These are phyloP conservation scores for Ophiostoma quercus DNA, from an alignment of 2,329 filamentous ascomycete species.

Conservation along the genomic window DNA sequence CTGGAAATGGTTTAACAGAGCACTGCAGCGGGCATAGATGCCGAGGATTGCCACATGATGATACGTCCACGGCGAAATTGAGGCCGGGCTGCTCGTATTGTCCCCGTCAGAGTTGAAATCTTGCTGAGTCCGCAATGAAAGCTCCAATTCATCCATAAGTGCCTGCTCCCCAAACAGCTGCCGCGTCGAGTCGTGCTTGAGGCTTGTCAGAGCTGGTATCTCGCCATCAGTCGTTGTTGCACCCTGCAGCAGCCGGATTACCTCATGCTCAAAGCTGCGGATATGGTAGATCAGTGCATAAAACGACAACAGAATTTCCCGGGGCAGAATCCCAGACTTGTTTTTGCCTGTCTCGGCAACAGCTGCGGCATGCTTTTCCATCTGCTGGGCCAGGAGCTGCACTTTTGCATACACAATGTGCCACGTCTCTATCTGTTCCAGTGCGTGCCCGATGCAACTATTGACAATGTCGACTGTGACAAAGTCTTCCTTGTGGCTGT, in stretches of 20 bases:
- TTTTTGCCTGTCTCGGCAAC: neutral
- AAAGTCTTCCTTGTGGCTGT: neutral
- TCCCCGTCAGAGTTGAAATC: neutral
- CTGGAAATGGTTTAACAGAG: neutral
- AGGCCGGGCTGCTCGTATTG: neutral
- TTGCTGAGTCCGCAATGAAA: neutral
- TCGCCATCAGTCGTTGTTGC: neutral
- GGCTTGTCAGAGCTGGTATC: neutral
- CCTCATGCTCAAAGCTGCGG: neutral
- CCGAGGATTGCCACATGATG: neutral
- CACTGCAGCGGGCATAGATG: neutral
- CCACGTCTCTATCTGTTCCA: neutral
- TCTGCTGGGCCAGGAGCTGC: neutral
- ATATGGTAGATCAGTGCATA: neutral
- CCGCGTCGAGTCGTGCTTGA: neutral
- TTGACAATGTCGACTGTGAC: neutral
- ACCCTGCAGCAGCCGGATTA: neutral
- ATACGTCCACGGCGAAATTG: neutral
- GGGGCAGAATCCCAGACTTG: neutral
- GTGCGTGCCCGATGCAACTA: neutral
- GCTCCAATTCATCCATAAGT: neutral
- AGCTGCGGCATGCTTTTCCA: neutral
- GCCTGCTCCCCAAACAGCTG: neutral
- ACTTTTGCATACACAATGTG: neutral
- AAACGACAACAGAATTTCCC: neutral